These are phyloP conservation scores for Castanea sativa DNA, from an alignment of 306 rosid species.

Conservation along the genomic window DNA sequence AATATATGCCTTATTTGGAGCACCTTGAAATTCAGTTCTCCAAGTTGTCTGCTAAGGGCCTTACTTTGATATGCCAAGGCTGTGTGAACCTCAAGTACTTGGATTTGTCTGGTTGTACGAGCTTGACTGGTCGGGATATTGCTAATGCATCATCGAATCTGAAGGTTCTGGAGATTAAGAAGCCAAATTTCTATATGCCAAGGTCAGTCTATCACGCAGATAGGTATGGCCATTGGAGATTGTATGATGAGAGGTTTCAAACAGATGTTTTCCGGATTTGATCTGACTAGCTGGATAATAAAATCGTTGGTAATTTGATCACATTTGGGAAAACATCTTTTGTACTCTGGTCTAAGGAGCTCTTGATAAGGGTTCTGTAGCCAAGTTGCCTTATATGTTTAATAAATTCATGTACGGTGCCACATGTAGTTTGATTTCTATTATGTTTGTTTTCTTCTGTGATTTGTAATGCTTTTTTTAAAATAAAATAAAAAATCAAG, in stretches of 20 bases:
- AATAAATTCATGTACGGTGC: not conserved
- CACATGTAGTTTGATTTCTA: not conserved
- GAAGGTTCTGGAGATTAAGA: slow-evolving; percentile 48
- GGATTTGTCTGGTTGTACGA: slow-evolving; percentile 81
- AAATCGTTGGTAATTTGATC: slow-evolving; percentile 5
- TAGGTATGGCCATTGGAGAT: slow-evolving; percentile 77
- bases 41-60: slow-evolving; percentile 62
- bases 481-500: not conserved
- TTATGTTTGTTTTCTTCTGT: not conserved
- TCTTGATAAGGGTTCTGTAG: slow-evolving; percentile 10
- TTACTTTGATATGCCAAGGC: slow-evolving; percentile 53
- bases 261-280: slow-evolving; percentile 80
- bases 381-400: slow-evolving; percentile 7
- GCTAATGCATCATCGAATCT: slow-evolving; percentile 47
- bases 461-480: not conserved
- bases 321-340: slow-evolving; percentile 7
- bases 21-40: slow-evolving; percentile 75
- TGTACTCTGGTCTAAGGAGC: slow-evolving; percentile 11
- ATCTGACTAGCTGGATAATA: slow-evolving; percentile 15
- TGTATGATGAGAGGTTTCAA: slow-evolving; percentile 88
- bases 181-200: slow-evolving; percentile 49
- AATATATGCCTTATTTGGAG: slow-evolving; percentile 68
- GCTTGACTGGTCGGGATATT: slow-evolving; percentile 73
- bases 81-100: slow-evolving; percentile 67
- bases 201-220: slow-evolving; percentile 43